Percentiles rank a stretch among this genome's conserved stretches.
These are phyloP conservation scores for Cryptococcus depauperatus DNA, from an alignment of 1,284 basidiomycete species.

Conservation along the genomic window DNA sequence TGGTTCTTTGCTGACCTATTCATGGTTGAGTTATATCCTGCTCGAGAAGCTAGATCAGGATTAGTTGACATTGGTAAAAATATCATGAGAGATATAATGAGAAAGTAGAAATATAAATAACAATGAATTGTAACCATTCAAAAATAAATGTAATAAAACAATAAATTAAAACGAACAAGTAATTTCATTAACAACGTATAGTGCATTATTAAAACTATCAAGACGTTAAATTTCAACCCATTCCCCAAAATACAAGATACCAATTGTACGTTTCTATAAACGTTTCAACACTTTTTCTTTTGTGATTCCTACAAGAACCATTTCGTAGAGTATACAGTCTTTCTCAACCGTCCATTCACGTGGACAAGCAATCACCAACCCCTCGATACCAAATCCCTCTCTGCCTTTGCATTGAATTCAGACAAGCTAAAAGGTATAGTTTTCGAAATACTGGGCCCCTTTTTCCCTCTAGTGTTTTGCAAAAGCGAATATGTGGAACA, in stretches of 20 bases:
- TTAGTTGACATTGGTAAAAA: conserved; percentile 50
- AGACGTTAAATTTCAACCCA: no score
- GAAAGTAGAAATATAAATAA: not conserved
- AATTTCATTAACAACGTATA: no score
- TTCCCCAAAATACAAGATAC: no score
- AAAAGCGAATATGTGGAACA: not conserved
- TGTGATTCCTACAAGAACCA: no score
- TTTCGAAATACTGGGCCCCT: not conserved
- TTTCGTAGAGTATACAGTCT: no score
- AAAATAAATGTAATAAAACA: no score
- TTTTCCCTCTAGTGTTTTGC: not conserved
- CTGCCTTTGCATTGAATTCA: conserved; percentile 6
- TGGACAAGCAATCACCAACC: no score
- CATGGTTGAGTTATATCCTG: conserved; percentile 70
- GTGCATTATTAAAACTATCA: no score
- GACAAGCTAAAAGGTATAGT: conserved; percentile 2
- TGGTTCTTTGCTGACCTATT: conserved; percentile 73
- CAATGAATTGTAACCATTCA: not conserved
- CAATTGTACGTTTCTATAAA: no score
- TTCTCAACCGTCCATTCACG: no score
- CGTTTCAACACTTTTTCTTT: no score
- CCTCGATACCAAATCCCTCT: not conserved
- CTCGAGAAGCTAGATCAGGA: conserved; percentile 70
- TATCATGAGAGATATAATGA: not conserved
- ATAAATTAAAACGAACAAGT: no score